Base-by-base conservation (phyloP, 2,329 filamentous ascomycete species). In the Paraphoma chrysanthemicola region DNA sequence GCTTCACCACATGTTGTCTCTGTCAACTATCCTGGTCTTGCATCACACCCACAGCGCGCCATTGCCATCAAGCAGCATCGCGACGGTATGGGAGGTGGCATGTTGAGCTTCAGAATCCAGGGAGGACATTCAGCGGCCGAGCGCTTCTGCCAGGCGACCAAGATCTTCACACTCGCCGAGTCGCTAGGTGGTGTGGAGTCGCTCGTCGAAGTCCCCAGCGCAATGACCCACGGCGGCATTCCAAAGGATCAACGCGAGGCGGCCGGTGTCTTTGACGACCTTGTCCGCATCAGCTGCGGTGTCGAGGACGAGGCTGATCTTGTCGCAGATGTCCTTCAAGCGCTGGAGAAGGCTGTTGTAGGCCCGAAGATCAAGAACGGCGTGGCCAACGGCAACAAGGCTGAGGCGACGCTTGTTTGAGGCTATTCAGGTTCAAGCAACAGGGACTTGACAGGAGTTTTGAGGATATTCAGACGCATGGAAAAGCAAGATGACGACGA, bases 191-290 rank as follows among this genome's bases (percentile, higher is more conserved):
- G 94, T 53, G 90, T 99, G 46, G 95, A 99, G 85, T 91, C 87
- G 71, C 83, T 99, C 60, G 89, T 93, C 67, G 95, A 99, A 80
- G 87, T 99, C 2, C 95, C 95, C 18, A 91, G 91, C 69, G 91
- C 88, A 79, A 99, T 99, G 95, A 99, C 95, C 16, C 95, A 99
- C 78, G 91, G 93, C 23, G 95, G 94, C 56, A 99, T 99, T 64
- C 95, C 95, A 48, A 87, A 86, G 75, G 93, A 93, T 59, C 88
- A 96, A 82, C 85, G 95, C 55, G 95, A 99, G 83, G 90, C 89
- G 3, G 93, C 95, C 0, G 95, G 95, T 59, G 93, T 99, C 31
- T 98, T 89, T 72, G 95, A 99, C 74, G 95, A 99, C 77, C 85
- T 99, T 7, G 91, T 99, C 30, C 86, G 95, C 64, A 83, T 99